Conservation (phyloP, 73 alveolate genomes). For the Breviolum minutum region DNA sequence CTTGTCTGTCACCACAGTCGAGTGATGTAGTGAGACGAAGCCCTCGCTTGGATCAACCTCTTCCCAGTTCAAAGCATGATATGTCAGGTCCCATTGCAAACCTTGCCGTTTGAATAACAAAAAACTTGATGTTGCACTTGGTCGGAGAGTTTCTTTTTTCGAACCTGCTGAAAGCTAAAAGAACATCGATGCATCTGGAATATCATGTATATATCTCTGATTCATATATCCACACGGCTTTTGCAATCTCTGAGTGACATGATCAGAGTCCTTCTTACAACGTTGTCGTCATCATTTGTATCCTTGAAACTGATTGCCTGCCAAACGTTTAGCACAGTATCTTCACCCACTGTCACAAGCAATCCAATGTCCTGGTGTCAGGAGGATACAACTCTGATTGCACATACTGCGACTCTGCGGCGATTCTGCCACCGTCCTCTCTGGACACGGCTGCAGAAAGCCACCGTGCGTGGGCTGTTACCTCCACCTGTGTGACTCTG, state of each 20-base stretch:
- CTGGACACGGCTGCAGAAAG: constrained; percentile 91
- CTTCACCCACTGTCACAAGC: constrained; percentile 75
- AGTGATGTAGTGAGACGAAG: constrained; percentile 64
- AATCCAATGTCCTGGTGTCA: constrained; percentile 59
- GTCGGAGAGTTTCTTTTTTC: too few species aligned
- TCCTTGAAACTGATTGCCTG: not conserved
- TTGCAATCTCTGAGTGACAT: not conserved
- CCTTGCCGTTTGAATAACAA: too few species aligned
- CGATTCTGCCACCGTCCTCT: constrained; percentile 28
- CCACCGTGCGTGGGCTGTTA: constrained; percentile 92
- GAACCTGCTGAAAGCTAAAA: too few species aligned
- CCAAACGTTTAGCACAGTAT: constrained; percentile 89
- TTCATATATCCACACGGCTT: too few species aligned
- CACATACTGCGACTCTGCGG: not conserved
- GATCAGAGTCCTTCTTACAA: not conserved
- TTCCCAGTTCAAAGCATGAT: not conserved
- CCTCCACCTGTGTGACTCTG: constrained; percentile 50
- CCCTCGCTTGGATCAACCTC: constrained; percentile 89
- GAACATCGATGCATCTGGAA: too few species aligned
- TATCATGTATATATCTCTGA: too few species aligned
- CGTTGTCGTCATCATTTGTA: not conserved
- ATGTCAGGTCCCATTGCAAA: not conserved
- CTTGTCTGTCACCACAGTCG: constrained; percentile 85
- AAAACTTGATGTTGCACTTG: too few species aligned
- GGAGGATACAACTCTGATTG: not conserved